Conservation (phyloP, 768 basidiomycete species). For the Lactarius sanguifluus region DNA sequence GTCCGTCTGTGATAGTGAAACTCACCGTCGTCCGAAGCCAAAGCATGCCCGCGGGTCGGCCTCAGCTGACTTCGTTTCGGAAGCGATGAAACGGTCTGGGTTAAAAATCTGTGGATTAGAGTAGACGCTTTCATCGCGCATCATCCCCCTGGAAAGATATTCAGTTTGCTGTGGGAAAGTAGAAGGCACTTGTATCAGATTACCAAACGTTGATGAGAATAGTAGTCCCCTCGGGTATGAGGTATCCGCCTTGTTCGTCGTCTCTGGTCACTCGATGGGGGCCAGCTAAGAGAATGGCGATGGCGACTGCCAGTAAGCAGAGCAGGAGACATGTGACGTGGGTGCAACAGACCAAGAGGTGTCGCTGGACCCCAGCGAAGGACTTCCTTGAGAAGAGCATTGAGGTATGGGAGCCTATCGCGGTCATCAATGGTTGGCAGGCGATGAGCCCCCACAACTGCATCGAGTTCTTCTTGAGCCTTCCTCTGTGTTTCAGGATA, state of each 20-base stretch:
- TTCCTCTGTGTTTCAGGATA: conserved; percentile 28
- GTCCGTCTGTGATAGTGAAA: background rate
- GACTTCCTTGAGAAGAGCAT: conserved; percentile 33
- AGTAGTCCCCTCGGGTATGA: conserved; percentile 28
- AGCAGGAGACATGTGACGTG: background rate
- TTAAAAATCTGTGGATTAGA: conserved; percentile 38
- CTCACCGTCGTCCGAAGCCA: conserved; percentile 37
- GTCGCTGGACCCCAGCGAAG: conserved; percentile 19
- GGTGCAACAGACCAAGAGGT: conserved; percentile 11
- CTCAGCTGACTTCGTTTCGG: conserved; percentile 30
- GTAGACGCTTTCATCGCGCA: conserved; percentile 39
- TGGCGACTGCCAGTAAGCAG: background rate
- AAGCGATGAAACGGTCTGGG: conserved; percentile 36
- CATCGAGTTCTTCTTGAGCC: conserved; percentile 34
- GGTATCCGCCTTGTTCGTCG: conserved; percentile 26
- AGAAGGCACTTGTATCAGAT: conserved; percentile 1
- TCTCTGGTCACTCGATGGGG: conserved; percentile 16
- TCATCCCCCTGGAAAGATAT: conserved; percentile 31
- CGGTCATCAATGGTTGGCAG: conserved; percentile 34
- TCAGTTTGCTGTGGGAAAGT: background rate
- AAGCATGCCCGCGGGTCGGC: conserved; percentile 33
- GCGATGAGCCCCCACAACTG: conserved; percentile 31
- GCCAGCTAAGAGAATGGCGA: background rate
- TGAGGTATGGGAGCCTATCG: conserved; percentile 34
- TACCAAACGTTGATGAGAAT: conserved; percentile 24